A percentile compares a stretch with the other conserved stretches of the same genome.
phyloP scores from a whole-genome alignment of 208 protist genomes.

The Trichomonas tenax region DNA sequence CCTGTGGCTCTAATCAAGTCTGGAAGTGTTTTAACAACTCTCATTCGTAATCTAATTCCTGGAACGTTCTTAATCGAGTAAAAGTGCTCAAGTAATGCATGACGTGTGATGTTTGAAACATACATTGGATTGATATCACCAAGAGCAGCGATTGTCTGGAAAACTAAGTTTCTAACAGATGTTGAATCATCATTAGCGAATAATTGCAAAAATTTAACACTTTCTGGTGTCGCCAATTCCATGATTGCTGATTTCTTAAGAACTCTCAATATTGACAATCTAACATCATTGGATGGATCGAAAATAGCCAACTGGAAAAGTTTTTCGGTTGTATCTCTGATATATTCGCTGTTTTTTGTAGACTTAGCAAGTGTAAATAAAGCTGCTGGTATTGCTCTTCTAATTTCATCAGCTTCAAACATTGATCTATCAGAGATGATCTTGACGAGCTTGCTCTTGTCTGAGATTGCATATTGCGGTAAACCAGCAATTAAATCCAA shows the following conservation, averaged over 20 bases:
- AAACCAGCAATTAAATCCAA: not conserved
- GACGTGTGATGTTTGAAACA: not conserved
- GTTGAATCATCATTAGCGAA: slow-evolving; percentile 13
- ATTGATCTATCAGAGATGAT: not conserved
- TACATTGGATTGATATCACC: not conserved
- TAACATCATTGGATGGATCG: not conserved
- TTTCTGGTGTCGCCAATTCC: not conserved
- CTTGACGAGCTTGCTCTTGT: not conserved
- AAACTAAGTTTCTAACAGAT: not conserved
- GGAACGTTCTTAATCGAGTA: not conserved
- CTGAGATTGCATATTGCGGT: not conserved
- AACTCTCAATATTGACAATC: not conserved
- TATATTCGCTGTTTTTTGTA: not conserved
- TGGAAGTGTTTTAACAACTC: not conserved
- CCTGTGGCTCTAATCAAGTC: not conserved
- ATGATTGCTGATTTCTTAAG: not conserved
- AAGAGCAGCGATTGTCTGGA: not conserved
- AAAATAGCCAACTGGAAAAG: not conserved
- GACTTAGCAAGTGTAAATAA: not conserved
- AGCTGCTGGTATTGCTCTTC: not conserved
- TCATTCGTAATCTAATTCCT: not conserved
- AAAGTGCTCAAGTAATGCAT: not conserved
- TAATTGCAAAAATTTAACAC: not conserved
- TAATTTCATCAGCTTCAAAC: not conserved
- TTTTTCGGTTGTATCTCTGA: not conserved